Percentiles rank a stretch among this genome's conserved stretches.
Evolutionary conservation across 164 flowering plant genomes (phyloP).

Genomic region (Annona squamosa): DNA sequence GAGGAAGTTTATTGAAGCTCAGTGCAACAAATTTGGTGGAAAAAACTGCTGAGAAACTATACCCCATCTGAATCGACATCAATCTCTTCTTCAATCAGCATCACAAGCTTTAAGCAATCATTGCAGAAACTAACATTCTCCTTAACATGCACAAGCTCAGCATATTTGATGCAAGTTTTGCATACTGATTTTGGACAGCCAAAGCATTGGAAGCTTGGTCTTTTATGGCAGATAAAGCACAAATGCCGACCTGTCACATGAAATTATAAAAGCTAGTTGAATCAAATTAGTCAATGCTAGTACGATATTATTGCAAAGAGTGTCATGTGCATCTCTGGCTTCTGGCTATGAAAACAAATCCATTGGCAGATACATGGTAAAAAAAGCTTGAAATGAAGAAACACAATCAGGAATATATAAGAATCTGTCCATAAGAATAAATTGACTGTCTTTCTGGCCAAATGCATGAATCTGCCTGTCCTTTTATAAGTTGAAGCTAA

Average conservation of each 20-base stretch:
- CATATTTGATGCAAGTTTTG: slow-evolving; percentile 27
- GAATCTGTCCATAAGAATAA: too few species aligned
- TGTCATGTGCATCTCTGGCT: neutral
- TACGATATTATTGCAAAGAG: neutral
- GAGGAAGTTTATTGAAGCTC: neutral
- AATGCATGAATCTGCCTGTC: too few species aligned
- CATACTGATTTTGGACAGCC: slow-evolving; percentile 64
- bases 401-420: too few species aligned
- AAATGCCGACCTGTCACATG: slow-evolving; percentile 54
- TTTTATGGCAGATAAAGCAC: slow-evolving; percentile 51
- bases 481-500: too few species aligned
- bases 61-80: slow-evolving; percentile 70
- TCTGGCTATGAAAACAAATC: neutral
- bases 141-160: slow-evolving; percentile 41
- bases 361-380: too few species aligned
- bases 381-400: too few species aligned
- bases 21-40: neutral
- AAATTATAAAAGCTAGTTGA: slow-evolving; percentile 1
- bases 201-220: slow-evolving; percentile 46
- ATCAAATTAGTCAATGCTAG: neutral
- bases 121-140: slow-evolving; percentile 55
- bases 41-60: slow-evolving; percentile 14
- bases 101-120: slow-evolving; percentile 48
- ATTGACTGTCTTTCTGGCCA: too few species aligned
- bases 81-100: slow-evolving; percentile 46